These are phyloP conservation scores for Nicotiana obtusifolia DNA, from an alignment of 257 asterid genomes.

Conservation along the genomic window DNA sequence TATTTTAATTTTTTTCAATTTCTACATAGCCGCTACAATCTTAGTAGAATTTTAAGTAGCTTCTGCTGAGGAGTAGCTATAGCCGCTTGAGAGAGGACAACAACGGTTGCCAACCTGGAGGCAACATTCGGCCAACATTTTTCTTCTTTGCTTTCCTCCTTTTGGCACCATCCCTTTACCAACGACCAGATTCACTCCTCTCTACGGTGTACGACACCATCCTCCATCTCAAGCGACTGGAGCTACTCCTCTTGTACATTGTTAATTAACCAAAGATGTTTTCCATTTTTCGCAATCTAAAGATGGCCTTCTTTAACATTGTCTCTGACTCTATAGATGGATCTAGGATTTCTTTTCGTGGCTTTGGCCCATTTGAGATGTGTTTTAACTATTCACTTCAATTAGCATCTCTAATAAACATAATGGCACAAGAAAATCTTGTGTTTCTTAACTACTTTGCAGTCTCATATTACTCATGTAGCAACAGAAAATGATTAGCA, in stretches of 20 bases:
- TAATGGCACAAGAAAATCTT: no score
- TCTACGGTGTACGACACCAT: background rate
- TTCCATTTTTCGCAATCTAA: background rate
- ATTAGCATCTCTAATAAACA: no score
- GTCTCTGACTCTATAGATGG: background rate
- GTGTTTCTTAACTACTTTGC: no score
- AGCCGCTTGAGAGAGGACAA: background rate
- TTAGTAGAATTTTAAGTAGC: background rate
- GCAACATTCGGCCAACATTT: background rate
- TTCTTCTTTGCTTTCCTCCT: background rate
- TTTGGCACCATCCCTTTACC: background rate
- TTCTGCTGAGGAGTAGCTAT: background rate
- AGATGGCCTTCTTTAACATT: background rate
- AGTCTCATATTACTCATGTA: no score
- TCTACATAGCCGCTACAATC: background rate
- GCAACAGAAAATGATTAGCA: no score
- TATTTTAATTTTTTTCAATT: background rate
- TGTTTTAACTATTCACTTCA: no score
- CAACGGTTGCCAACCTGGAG: background rate
- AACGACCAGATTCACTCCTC: background rate
- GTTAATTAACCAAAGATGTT: background rate
- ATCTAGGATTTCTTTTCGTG: no score
- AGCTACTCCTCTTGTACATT: background rate
- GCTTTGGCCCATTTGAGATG: no score
- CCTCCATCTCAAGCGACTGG: background rate